Percentiles rank a stretch among this genome's conserved stretches.
Conservation (phyloP, 2,329 filamentous ascomycete genomes). For the Zymoseptoria pseudotritici region DNA sequence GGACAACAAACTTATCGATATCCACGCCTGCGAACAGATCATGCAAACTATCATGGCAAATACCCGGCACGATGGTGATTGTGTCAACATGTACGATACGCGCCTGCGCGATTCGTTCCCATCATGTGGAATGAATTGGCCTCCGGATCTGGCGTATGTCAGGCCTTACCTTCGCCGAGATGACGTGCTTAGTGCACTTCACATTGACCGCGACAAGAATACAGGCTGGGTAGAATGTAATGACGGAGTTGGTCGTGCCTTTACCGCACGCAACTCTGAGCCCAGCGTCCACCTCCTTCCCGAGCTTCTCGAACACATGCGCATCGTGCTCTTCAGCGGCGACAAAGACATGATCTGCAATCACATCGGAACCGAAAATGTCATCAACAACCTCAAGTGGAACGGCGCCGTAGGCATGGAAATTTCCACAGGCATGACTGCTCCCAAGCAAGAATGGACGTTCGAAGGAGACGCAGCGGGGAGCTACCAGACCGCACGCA, state of each 20-base stretch:
- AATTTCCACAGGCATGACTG: slow-evolving; percentile 75
- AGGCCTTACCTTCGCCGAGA: slow-evolving; percentile 74
- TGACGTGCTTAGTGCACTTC: slow-evolving; percentile 74
- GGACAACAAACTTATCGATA: slow-evolving; percentile 57
- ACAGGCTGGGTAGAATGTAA: slow-evolving; percentile 91
- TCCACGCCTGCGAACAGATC: slow-evolving; percentile 65
- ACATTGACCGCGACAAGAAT: slow-evolving; percentile 73
- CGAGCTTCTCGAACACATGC: slow-evolving; percentile 66
- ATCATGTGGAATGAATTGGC: slow-evolving; percentile 96
- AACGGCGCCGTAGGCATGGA: slow-evolving; percentile 90
- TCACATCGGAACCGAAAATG: slow-evolving; percentile 81
- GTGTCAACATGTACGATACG: slow-evolving; percentile 96
- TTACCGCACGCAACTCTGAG: slow-evolving; percentile 61
- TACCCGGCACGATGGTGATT: slow-evolving; percentile 51
- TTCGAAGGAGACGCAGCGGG: slow-evolving; percentile 85
- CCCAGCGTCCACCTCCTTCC: slow-evolving; percentile 71
- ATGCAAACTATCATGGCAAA: slow-evolving; percentile 63
- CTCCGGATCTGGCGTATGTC: slow-evolving; percentile 70
- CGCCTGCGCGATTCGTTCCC: slow-evolving; percentile 72
- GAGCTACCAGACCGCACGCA: slow-evolving; percentile 89
- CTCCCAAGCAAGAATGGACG: slow-evolving; percentile 86
- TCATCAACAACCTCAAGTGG: slow-evolving; percentile 89
- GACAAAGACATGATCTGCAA: slow-evolving; percentile 96
- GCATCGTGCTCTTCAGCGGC: slow-evolving; percentile 82
- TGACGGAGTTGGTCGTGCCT: slow-evolving; percentile 65